A percentile compares a stretch with the other conserved stretches of the same genome.
phyloP scores from a whole-genome alignment of 1,284 basidiomycete species.

The Marasmius oreades region DNA sequence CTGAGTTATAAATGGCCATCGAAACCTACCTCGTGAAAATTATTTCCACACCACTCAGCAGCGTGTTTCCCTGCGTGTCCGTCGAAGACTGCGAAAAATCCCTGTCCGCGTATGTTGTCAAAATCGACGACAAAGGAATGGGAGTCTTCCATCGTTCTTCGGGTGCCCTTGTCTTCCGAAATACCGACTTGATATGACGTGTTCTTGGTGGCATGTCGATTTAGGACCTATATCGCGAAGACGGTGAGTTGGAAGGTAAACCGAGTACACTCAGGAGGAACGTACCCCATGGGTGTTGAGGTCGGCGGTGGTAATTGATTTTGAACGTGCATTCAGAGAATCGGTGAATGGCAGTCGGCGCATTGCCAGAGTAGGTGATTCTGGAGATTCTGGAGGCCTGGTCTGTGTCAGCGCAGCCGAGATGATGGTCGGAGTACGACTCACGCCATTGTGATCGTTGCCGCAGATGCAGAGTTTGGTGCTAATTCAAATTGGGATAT shows the following conservation, averaged over 20 bases:
- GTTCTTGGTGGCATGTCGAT: slow-evolving; percentile 55
- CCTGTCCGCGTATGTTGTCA: slow-evolving; percentile 87
- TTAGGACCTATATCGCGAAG: slow-evolving; percentile 41
- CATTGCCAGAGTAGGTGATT: slow-evolving; percentile 22
- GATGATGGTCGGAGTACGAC: slow-evolving; percentile 5
- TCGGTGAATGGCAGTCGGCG: slow-evolving; percentile 30
- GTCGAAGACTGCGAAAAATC: slow-evolving; percentile 97
- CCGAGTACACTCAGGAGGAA: slow-evolving; percentile 14
- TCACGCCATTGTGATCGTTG: slow-evolving; percentile 1
- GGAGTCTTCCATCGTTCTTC: slow-evolving; percentile 96
- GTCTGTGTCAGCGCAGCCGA: background rate
- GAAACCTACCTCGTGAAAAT: slow-evolving; percentile 84
- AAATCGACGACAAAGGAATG: slow-evolving; percentile 97
- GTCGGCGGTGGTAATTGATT: slow-evolving; percentile 70
- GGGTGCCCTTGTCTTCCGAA: slow-evolving; percentile 86
- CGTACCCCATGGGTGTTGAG: slow-evolving; percentile 75
- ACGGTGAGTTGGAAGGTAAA: slow-evolving; percentile 7
- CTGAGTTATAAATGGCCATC: slow-evolving; percentile 2
- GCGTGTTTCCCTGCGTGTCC: slow-evolving; percentile 98
- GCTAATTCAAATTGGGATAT: slow-evolving; percentile 1
- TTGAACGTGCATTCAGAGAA: slow-evolving; percentile 68
- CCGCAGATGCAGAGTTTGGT: background rate
- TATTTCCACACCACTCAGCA: slow-evolving; percentile 96
- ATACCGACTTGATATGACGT: slow-evolving; percentile 81
- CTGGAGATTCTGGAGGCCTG: slow-evolving; percentile 21